A percentile compares a stretch with the other conserved stretches of the same genome.
Conservation (phyloP, 2,329 filamentous ascomycete genomes). For the Orbilia brochopaga region DNA sequence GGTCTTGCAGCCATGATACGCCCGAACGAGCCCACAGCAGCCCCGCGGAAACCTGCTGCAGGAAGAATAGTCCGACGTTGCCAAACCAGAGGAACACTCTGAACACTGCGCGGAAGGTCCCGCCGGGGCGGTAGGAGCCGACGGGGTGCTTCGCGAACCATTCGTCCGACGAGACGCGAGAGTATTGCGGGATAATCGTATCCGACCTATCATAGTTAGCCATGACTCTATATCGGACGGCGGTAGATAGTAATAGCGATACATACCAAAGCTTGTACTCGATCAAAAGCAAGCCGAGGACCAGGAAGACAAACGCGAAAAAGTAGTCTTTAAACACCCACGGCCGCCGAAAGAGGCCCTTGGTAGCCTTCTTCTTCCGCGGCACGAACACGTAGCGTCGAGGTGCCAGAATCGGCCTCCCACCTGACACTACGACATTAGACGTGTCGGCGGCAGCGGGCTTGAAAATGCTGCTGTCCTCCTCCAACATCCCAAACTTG, state of each 20-base stretch:
- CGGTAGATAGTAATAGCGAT: neutral
- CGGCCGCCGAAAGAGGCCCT: constrained; percentile 23
- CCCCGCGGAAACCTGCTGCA: constrained; percentile 2
- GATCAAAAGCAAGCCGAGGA: constrained; percentile 19
- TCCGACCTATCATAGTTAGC: constrained; percentile 44
- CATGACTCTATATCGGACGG: constrained; percentile 10
- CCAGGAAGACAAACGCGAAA: constrained; percentile 26
- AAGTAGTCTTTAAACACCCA: constrained; percentile 45
- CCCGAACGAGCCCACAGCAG: constrained; percentile 31
- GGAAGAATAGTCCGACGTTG: constrained; percentile 6
- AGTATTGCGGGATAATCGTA: constrained; percentile 47
- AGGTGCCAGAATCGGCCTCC: neutral
- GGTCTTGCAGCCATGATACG: constrained; percentile 36
- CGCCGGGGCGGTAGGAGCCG: constrained; percentile 34
- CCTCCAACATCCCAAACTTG: constrained; percentile 41
- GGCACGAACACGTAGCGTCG: constrained; percentile 14
- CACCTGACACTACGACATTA: neutral
- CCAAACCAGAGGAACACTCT: constrained; percentile 22
- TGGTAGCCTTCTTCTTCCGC: constrained; percentile 20
- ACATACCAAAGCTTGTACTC: constrained; percentile 48
- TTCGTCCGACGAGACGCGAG: constrained; percentile 41
- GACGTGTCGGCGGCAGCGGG: neutral
- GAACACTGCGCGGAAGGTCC: constrained; percentile 34
- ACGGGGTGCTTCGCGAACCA: constrained; percentile 48
- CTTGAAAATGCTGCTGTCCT: constrained; percentile 33